Base-by-base conservation (phyloP, 2,329 filamentous ascomycete genomes). In the Xylariaceae sp. region DNA sequence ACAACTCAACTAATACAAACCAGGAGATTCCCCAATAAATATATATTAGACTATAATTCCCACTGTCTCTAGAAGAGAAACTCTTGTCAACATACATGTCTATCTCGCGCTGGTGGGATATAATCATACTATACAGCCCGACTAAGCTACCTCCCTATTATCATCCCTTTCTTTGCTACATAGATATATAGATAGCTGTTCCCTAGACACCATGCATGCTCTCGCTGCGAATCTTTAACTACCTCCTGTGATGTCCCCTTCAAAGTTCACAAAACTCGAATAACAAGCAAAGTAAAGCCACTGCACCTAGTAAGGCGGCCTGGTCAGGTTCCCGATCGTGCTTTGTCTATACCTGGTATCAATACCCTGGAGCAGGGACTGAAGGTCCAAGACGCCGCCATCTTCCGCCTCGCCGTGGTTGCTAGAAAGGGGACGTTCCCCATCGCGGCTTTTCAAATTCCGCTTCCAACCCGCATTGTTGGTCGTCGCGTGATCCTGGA, bases 401-500 rank as follows among this genome's bases (percentile, higher is more conserved):
- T 42, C 48, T 2, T 41, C 41, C 13, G 50, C 40, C 29, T 56
- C 52, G n/a, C 41, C 42, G 18, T 55, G 50, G 24, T 31, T 42
- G 21, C 37, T 48, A 1, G 53, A 48, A 29, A 50, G 40, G 11
- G 54, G 38, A 34, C 54, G 53, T 23, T 60, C 57, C 8, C 56
- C 56, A 9, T 52, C 54, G 34, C 57, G 53, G 17, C 56, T 59
- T 44, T 46, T 55, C 31, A 52, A 7, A 21, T 42, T 55, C 29
- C 56, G 52, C 38, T 44, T 57, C 3, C 50, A 35, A 14, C 43
- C 56, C 3, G 50, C 35, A 14, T 44, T 34, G 48, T 59, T 67
- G n/a, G n/a, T n/a, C 9, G 31, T 11, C 3, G 56, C 56, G 28
- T 65, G 51, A 18, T 70, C 64, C 31, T 64, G 64, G 8, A 58